Conservation (phyloP, 768 basidiomycete species). For the Pleurotus tuoliensis region DNA sequence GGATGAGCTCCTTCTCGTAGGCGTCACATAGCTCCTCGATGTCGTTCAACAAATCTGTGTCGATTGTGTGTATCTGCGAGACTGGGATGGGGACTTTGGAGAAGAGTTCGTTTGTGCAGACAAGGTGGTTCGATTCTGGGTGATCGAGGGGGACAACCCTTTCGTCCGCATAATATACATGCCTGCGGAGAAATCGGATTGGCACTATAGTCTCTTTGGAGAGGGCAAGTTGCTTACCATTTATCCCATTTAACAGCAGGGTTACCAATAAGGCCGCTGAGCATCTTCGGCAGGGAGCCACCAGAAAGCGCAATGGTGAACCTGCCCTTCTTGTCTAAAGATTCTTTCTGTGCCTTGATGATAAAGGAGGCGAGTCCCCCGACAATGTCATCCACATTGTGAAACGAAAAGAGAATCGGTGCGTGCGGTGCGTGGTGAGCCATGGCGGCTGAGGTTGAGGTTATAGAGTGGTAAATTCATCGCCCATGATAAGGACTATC, state of each 20-base stretch:
- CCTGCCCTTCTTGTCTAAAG: constrained; percentile 81
- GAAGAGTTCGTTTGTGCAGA: constrained; percentile 72
- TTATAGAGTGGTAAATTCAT: neutral
- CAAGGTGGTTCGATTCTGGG: constrained; percentile 86
- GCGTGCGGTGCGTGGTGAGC: constrained; percentile 56
- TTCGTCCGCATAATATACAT: constrained; percentile 97
- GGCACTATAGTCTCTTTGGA: neutral
- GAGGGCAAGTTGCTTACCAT: constrained; percentile 55
- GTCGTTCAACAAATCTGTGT: constrained; percentile 60
- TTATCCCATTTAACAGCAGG: constrained; percentile 84
- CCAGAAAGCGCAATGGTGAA: constrained; percentile 95
- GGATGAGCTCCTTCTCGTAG: constrained; percentile 83
- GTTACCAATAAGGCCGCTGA: constrained; percentile 64
- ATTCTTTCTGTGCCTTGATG: constrained; percentile 82
- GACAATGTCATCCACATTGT: constrained; percentile 49
- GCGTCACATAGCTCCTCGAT: constrained; percentile 78
- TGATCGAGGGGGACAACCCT: constrained; percentile 91
- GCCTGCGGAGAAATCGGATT: constrained; percentile 49
- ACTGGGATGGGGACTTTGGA: constrained; percentile 76
- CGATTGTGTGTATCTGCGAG: constrained; percentile 81
- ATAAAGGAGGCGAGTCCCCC: constrained; percentile 76
- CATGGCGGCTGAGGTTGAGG: constrained; percentile 14
- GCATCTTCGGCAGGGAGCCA: constrained; percentile 82
- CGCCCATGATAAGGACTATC: neutral
- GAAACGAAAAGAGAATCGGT: constrained; percentile 73